Base-by-base conservation (phyloP, 192 early-diverging fungal species). In the Helicostylum pulchrum region DNA sequence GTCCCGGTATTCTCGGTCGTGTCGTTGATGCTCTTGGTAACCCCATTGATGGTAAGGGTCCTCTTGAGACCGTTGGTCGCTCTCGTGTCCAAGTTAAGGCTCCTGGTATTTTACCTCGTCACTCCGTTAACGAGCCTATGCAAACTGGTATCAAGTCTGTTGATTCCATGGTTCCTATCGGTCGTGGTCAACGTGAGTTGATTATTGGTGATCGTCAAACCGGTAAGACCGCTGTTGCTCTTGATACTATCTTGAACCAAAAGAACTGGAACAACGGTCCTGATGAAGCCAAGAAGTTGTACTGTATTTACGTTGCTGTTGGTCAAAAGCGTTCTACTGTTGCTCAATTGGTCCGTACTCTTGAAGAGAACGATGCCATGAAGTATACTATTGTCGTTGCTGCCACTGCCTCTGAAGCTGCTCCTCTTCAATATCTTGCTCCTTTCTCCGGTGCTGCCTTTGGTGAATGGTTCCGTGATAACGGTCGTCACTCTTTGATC, bases 191-290 rank as follows among this genome's bases (percentile, higher is more conserved):
- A 89, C 93, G 96, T 93, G 96, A 99, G 87, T 88, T 99, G 84
- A 99, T 99, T 79, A 99, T 97, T 83, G 96, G 96, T 80, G 96
- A 99, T 85, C 93, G 95, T 89, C 96, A 99, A 80, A 99, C 96
- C 70, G 96, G 96, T 75, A 98, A 98, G 91, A 98, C 96, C 69
- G 88, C 96, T 70, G 94, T 98, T 70, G 95, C 95, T 47, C 83
- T 98, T 61, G 96, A 98, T 80, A 95, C 95, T 80, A 98, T 98
- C 71, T 83, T 98, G 67, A 98, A 98, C 92, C 95, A 98, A 83
- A 97, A 95, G 90, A 90, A 88, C 81, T 96, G 94, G 94, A 97
- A 97, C 85, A 83, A 87, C 71, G 91, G 92, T 61, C 81, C 83
- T 78, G 94, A 97, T 78, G 95, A 98, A 83, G 73, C 77, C 85